Conservation (phyloP, 208 protist genomes). For the Trypanosomatidae sp. region DNA sequence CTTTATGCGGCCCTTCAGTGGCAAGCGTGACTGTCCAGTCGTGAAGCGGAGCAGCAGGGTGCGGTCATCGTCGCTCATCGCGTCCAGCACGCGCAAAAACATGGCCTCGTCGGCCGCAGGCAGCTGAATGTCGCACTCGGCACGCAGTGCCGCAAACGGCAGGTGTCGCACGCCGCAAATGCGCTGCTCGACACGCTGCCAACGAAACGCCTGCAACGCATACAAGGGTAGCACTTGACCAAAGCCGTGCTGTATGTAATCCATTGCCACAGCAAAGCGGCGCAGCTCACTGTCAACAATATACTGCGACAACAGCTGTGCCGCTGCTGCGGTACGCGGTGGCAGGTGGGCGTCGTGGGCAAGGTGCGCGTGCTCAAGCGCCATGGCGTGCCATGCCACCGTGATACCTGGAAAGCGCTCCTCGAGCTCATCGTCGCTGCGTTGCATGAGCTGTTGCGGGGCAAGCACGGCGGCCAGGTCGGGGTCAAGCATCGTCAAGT, state of each 20-base stretch:
- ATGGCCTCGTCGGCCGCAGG: conserved; percentile 25
- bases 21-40: conserved; percentile 78
- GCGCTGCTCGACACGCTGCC: conserved; percentile 67
- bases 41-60: conserved; percentile 77
- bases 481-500: conserved; percentile 46
- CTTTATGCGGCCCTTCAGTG: conserved; percentile 75
- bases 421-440: conserved; percentile 61
- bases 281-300: conserved; percentile 49
- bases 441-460: conserved; percentile 47
- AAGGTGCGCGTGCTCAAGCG: conserved; percentile 25
- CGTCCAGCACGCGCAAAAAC: conserved; percentile 59
- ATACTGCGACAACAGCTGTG: conserved; percentile 35
- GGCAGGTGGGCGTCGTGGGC: conserved; percentile 24
- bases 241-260: conserved; percentile 69
- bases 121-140: conserved; percentile 64
- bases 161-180: conserved; percentile 75
- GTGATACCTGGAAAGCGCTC: conserved; percentile 67
- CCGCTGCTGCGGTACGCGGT: conserved; percentile 20
- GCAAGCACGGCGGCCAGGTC: conserved; percentile 36
- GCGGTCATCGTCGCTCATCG: conserved; percentile 79
- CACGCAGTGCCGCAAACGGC: conserved; percentile 56
- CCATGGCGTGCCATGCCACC: conserved; percentile 23
- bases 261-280: conserved; percentile 48
- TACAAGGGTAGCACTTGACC: conserved; percentile 70
- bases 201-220: conserved; percentile 72